Conservation (phyloP, 768 basidiomycete genomes). For the Strobilomyces echinocephalus region DNA sequence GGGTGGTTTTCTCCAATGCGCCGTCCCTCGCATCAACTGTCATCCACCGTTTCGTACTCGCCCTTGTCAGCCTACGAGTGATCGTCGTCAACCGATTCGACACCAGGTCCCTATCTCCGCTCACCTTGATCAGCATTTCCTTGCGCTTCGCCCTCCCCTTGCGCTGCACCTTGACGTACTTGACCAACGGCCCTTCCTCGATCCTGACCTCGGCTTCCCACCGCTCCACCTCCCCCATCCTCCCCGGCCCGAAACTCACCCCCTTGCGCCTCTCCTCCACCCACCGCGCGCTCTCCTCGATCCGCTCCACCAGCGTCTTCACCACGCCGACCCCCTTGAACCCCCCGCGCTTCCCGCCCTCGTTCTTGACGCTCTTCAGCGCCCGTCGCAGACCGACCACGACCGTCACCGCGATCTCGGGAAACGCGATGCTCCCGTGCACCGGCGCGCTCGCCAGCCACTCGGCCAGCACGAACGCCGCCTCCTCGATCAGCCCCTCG, state of each 20-base stretch:
- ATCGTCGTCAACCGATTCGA: slow-evolving; percentile 8
- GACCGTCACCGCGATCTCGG: slow-evolving; percentile 83
- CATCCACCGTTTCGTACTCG: slow-evolving; percentile 64
- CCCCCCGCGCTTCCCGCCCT: slow-evolving; percentile 21
- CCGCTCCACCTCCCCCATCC: slow-evolving; percentile 58
- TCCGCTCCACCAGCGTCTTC: slow-evolving; percentile 78
- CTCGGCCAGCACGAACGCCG: slow-evolving; percentile 71
- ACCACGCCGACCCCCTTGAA: slow-evolving; percentile 56
- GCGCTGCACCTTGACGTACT: slow-evolving; percentile 74
- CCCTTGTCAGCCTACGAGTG: slow-evolving; percentile 59
- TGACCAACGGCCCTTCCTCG: slow-evolving; percentile 72
- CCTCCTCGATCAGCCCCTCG: slow-evolving; percentile 81
- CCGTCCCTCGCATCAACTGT: slow-evolving; percentile 16
- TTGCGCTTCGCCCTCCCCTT: slow-evolving; percentile 76
- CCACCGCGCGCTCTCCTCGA: slow-evolving; percentile 83
- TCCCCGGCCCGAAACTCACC: slow-evolving; percentile 73
- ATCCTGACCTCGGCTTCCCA: slow-evolving; percentile 66
- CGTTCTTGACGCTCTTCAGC: slow-evolving; percentile 56
- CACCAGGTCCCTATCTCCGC: slow-evolving; percentile 4
- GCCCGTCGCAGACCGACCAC: slow-evolving; percentile 65
- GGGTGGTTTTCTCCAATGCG: background rate
- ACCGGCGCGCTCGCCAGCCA: slow-evolving; percentile 70
- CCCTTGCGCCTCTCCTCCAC: slow-evolving; percentile 63
- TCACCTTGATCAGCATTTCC: slow-evolving; percentile 70
- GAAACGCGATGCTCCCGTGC: slow-evolving; percentile 87